Percentiles rank a stretch among this genome's conserved stretches.
Conservation (phyloP, 345 rosid species). For the Triadica sebifera region DNA sequence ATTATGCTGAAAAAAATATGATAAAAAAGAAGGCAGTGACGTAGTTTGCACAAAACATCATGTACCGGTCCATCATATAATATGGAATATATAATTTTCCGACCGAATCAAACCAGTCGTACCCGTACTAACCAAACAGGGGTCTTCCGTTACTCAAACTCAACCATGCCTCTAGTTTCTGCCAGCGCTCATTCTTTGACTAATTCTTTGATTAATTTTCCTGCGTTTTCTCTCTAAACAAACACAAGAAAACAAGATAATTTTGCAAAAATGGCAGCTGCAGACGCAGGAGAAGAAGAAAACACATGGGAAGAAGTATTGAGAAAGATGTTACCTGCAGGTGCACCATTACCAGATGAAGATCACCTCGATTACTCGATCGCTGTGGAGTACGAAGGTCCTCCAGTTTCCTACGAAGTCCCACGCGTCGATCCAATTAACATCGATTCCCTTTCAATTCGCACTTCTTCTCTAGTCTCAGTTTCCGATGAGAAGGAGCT, state of each 20-base stretch:
- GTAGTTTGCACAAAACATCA: too few relatives aligned
- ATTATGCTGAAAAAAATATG: too few relatives aligned
- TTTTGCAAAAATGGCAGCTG: neutral
- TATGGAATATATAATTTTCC: too few relatives aligned
- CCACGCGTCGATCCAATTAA: conserved; percentile 49
- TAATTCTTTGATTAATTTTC: too few relatives aligned
- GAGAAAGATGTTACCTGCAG: conserved; percentile 23
- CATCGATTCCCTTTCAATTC: conserved; percentile 21
- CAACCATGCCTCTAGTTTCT: too few relatives aligned
- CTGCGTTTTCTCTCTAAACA: too few relatives aligned
- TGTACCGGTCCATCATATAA: too few relatives aligned
- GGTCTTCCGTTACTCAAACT: too few relatives aligned
- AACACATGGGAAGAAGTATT: conserved; percentile 15
- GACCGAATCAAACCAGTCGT: too few relatives aligned
- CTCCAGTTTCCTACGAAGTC: conserved; percentile 47
- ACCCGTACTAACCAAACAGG: too few relatives aligned
- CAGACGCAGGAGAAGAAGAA: neutral
- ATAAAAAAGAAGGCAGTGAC: too few relatives aligned
- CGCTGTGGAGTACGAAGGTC: conserved; percentile 58
- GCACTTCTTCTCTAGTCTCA: conserved; percentile 20
- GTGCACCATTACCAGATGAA: conserved; percentile 26
- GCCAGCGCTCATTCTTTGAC: too few relatives aligned
- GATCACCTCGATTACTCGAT: conserved; percentile 50
- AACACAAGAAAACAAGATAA: neutral
- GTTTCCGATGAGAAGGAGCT: conserved; percentile 13